phyloP scores from a whole-genome alignment of 495 filamentous ascomycete species.

The Echria macrotheca region DNA sequence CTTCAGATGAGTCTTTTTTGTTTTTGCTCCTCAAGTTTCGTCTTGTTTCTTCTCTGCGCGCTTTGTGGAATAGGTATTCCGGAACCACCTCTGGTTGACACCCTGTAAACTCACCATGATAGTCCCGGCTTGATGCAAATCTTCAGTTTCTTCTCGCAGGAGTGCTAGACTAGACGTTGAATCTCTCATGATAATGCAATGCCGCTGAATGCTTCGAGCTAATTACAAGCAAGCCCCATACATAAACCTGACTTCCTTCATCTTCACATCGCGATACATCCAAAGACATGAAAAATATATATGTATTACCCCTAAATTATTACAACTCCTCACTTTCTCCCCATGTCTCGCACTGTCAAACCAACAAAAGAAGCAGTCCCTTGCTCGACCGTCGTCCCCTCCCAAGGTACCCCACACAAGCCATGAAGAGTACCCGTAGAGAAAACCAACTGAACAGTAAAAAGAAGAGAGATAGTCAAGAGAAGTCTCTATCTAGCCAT shows the following conservation, averaged over 20 bases:
- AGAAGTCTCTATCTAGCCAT: background rate
- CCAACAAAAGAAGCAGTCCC: background rate
- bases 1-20: no score
- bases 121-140: background rate
- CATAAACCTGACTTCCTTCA: background rate
- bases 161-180: no score
- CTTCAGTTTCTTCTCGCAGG: background rate
- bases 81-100: no score
- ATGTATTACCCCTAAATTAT: conserved; percentile 2
- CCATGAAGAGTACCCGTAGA: background rate
- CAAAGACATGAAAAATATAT: background rate
- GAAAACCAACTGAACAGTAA: background rate
- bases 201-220: background rate
- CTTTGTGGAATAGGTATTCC: no score
- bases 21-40: no score
- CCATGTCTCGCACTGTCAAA: background rate
- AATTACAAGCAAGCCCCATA: background rate
- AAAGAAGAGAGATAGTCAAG: background rate
- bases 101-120: background rate
- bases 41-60: no score
- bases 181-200: background rate
- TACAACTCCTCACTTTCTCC: background rate
- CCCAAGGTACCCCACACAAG: background rate
- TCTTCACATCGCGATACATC: background rate
- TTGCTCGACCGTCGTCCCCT: background rate